These are phyloP conservation scores for Amoeboaphelidium protococcarum DNA, from an alignment of 371 early-diverging fungal genomes.

Conservation along the genomic window DNA sequence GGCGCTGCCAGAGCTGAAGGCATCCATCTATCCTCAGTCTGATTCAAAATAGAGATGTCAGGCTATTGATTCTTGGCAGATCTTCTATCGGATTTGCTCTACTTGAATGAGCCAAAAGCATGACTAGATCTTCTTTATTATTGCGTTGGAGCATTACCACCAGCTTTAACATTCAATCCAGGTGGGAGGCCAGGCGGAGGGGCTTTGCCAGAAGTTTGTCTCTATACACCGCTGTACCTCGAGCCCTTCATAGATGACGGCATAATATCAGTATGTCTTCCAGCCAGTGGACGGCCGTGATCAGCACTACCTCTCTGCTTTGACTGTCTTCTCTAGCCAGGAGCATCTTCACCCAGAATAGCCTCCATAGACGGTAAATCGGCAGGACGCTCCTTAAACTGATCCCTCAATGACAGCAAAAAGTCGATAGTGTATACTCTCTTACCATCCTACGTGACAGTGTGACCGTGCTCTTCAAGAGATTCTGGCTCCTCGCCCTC, in stretches of 20 bases:
- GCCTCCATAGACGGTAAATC: slow-evolving; percentile 35
- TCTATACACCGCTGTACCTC: too few species aligned
- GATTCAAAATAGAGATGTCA: too few species aligned
- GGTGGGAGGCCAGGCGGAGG: too few species aligned
- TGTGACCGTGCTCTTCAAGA: too few species aligned
- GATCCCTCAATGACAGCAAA: slow-evolving; percentile 40
- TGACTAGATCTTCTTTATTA: not conserved
- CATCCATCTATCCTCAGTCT: too few species aligned
- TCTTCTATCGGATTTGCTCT: not conserved
- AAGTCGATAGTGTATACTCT: slow-evolving; percentile 37
- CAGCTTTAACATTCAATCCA: too few species aligned
- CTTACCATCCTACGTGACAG: slow-evolving; percentile 15
- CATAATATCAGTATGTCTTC: not conserved
- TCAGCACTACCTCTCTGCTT: not conserved
- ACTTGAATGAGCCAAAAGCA: not conserved
- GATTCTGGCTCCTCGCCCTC: too few species aligned
- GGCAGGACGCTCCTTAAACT: slow-evolving; percentile 31
- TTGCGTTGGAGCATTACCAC: not conserved
- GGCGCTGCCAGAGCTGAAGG: too few species aligned
- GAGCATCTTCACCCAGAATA: slow-evolving; percentile 23
- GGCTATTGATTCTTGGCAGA: not conserved
- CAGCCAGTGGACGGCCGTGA: not conserved
- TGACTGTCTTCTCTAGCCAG: too few species aligned
- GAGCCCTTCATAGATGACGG: too few species aligned
- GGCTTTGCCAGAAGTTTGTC: too few species aligned